Base-by-base conservation (phyloP, 179 eudicot species). In the Beta corolliflora region DNA sequence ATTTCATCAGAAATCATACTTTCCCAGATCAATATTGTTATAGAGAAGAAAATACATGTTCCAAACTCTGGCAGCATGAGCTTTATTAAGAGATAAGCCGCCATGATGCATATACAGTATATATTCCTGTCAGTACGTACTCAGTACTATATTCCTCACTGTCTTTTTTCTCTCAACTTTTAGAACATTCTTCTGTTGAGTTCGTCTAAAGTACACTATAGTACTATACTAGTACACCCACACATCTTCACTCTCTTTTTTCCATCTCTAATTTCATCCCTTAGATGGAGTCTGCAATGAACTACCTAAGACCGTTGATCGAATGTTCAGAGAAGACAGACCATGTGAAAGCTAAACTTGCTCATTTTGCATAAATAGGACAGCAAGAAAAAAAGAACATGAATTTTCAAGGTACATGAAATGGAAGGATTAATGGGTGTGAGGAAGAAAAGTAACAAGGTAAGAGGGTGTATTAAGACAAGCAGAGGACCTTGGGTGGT, bases 401-500 rank as follows among this genome's bases (percentile, higher is more conserved):
- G 45, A 54, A 54, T 5, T 41, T 18, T 7, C n/a, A 3, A 55
- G 31, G 1, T 9, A 21, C 55, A 48, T 50, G 16, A 29, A 56
- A 55, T 74, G 77, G 63, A 56, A 56, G 58, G 58, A 4, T 16
- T 9, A 3, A 0, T 16, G 9, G 60, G 36, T 53, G 61, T 5
- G 5, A 73, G 56, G 29, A 56, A 73, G 48, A 73, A 41, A 36
- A 56, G 10, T 29, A 54, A 54, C 48, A 82, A 66, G 71, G 11
- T 50, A 2, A 87, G 77, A 76, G 92, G 95, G 58, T 92, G 95
- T 80, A 90, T 92, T 3, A 92, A 79, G 82, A 68, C 71, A 14
- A 87, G 81, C 56, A 84, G 77, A 84, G 90, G 90, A 71, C 97
- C 97, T 21, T 92, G 97, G 97, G 72, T 88, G 56, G 91, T 92